phyloP scores from a whole-genome alignment of 768 basidiomycete species.

The Porpolomopsis calyptriformis region DNA sequence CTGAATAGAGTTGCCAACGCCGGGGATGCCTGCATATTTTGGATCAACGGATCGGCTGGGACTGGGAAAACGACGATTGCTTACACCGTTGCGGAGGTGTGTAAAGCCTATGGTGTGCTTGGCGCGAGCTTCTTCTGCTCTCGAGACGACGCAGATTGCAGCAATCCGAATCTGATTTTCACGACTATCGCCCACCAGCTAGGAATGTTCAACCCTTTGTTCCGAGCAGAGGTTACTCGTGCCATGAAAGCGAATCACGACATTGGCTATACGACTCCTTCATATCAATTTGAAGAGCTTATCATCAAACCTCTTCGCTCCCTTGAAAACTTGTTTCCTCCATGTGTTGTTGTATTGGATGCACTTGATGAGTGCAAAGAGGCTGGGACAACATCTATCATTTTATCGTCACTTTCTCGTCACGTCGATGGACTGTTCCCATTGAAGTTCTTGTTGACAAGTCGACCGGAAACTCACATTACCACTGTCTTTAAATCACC shows the following conservation, averaged over 20 bases:
- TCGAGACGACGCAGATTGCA: slow-evolving; percentile 15
- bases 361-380: background rate
- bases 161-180: slow-evolving; percentile 15
- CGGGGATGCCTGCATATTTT: background rate
- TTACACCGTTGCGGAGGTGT: slow-evolving; percentile 1
- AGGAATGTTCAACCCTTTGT: slow-evolving; percentile 2
- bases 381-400: background rate
- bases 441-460: slow-evolving; percentile 15
- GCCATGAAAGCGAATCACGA: slow-evolving; percentile 2
- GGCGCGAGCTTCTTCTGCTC: slow-evolving; percentile 29
- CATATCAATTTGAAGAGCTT: background rate
- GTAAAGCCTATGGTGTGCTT: slow-evolving; percentile 11
- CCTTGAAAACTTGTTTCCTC: background rate
- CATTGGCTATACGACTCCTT: slow-evolving; percentile 7
- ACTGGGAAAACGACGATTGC: background rate
- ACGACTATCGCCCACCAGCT: slow-evolving; percentile 24
- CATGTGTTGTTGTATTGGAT: background rate
- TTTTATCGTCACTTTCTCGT: background rate
- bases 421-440: slow-evolving; percentile 6
- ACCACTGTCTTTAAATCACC: background rate
- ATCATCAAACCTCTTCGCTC: background rate
- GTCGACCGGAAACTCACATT: slow-evolving; percentile 20
- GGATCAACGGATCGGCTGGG: background rate
- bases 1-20: no score
- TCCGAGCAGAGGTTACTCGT: slow-evolving; percentile 4